Base-by-base conservation (phyloP, 2,329 filamentous ascomycete genomes). In the Lasiodiplodia gonubiensis region DNA sequence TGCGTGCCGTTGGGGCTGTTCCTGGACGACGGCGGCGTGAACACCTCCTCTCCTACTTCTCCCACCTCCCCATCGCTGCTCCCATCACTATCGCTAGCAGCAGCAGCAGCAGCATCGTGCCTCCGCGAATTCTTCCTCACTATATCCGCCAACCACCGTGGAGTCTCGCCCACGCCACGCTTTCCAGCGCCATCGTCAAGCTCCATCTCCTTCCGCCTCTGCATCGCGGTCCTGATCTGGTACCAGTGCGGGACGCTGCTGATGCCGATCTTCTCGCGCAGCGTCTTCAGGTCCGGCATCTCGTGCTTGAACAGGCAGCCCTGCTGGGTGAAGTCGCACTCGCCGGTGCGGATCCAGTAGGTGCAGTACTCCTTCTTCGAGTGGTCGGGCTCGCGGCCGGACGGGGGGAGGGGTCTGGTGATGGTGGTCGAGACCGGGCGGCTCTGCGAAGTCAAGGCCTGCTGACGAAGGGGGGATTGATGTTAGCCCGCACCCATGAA, bases 261-360 rank as follows among this genome's bases (percentile, higher is more conserved):
- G 61, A 97, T 85, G 0, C 94, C 94, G 2, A 97, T 84, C 25
- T 55, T 67, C 7, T 85, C 83, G 52, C 86, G 81, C 72, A 96
- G 87, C 0, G 88, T 91, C 0, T 83, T 81, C 61, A 83, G 83
- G 70, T 93, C 88, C 0, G 94, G 94, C 91, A 97, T 97, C 76
- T 95, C 92, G 77, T 97, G 94, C 80, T 93, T 94, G 83, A 89
- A 97, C 71, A 90, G 88, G 81, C 94, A 97, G 0, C 94, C 93
- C 74, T 94, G 90, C 76, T 96, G 92, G 3, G 86, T 89, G 77
- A 92, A 97, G 69, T 91, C 91, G 76, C 94, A 97, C 52, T 92
- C 88, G 23, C 93, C 93, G 68, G 91, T 90, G 72, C 92, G 89
- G 66, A 97, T 90, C 93, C 93, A 97, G 78, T 94, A 92, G 68